Percentiles rank a stretch among this genome's conserved stretches.
phyloP scores from a whole-genome alignment of 1,139 yeast genomes.

The Hyphopichia pseudoburtonii region DNA sequence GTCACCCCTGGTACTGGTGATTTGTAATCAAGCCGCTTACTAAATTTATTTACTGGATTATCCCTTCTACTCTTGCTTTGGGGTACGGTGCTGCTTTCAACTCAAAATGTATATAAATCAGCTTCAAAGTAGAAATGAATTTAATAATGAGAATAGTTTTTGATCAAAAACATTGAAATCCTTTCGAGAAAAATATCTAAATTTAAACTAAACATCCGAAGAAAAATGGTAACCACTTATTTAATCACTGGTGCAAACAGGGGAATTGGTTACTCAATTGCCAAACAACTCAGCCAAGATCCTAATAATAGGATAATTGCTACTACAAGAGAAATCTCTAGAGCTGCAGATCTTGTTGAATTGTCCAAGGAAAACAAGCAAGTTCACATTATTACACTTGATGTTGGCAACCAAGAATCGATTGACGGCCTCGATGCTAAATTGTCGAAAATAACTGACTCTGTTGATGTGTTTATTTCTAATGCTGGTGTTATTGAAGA shows the following conservation, averaged over 20 bases:
- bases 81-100: too few species aligned
- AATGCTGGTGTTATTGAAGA: conserved; percentile 17
- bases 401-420: conserved; percentile 8
- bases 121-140: too few species aligned
- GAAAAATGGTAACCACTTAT: conserved; percentile 8
- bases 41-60: too few species aligned
- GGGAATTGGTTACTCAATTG: conserved; percentile 14
- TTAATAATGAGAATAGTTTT: too few species aligned
- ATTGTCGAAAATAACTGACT: conserved; percentile 10
- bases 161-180: not conserved
- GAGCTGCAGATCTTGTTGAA: conserved; percentile 8
- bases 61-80: too few species aligned
- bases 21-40: too few species aligned
- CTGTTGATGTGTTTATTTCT: conserved; percentile 16
- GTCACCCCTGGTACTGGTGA: too few species aligned
- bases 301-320: conserved; percentile 9
- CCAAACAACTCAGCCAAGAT: conserved; percentile 7
- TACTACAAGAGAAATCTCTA: conserved; percentile 12
- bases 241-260: conserved; percentile 16
- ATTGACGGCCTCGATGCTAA: conserved; percentile 14
- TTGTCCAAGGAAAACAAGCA: not conserved
- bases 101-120: too few species aligned
- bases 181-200: too few species aligned
- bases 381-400: conserved; percentile 5
- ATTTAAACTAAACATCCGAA: too few species aligned